These are phyloP conservation scores for Xerocomus spinulosus DNA, from an alignment of 768 basidiomycete species.

Conservation along the genomic window DNA sequence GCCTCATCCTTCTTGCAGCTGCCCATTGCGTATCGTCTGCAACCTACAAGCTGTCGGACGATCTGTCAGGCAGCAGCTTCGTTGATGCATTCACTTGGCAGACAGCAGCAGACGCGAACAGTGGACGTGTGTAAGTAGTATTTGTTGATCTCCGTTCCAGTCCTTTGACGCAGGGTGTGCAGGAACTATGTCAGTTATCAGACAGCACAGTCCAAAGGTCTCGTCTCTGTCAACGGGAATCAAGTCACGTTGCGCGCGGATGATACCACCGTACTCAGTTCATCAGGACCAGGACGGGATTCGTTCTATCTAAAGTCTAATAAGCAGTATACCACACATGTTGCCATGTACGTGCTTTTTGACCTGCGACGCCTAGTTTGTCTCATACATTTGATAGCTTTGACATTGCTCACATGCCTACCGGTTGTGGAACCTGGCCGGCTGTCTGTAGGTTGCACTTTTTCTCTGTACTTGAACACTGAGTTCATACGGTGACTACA, in stretches of 20 bases:
- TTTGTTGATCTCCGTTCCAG: neutral
- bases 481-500: no score
- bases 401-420: slow-evolving; percentile 37
- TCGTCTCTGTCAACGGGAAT: slow-evolving; percentile 52
- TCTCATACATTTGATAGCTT: slow-evolving; percentile 20
- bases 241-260: slow-evolving; percentile 34
- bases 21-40: slow-evolving; percentile 28
- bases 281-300: slow-evolving; percentile 33
- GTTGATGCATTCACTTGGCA: slow-evolving; percentile 31
- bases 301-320: slow-evolving; percentile 33
- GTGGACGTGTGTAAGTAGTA: slow-evolving; percentile 25
- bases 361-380: neutral
- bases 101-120: slow-evolving; percentile 27
- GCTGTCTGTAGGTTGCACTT: slow-evolving; percentile 29
- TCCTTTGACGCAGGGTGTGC: neutral
- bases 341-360: slow-evolving; percentile 24
- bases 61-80: slow-evolving; percentile 46
- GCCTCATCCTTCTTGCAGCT: slow-evolving; percentile 8
- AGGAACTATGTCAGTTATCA: slow-evolving; percentile 43
- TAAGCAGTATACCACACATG: slow-evolving; percentile 31
- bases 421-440: slow-evolving; percentile 39
- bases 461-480: no score
- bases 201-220: slow-evolving; percentile 51
- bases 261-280: slow-evolving; percentile 26
- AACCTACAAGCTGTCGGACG: slow-evolving; percentile 45